Evolutionary conservation across 805 yeast species (phyloP), one percentile per base, ranked within the genome.

Genomic region (Saccharomycopsis babjevae): DNA sequence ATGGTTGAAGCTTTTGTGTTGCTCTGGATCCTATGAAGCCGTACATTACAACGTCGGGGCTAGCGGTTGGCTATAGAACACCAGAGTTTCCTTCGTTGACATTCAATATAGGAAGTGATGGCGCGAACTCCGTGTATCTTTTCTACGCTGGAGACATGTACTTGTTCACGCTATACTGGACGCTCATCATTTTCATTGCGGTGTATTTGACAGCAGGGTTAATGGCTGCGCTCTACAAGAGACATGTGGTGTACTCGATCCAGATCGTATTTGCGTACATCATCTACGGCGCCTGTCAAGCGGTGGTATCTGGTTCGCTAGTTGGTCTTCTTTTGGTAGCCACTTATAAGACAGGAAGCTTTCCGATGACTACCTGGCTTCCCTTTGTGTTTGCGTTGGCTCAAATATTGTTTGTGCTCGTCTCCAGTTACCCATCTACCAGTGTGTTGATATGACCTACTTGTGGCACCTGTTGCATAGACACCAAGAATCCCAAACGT

Each of bases 351-450:
- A 84, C 96, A 0, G 96, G 96, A 0, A 78, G 86, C 28, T 83
- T 93, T 67, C 81, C 87, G 25, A 89, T 94, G 96, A 86, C 96
- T 13, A 89, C 97, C 0, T 93, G 99, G 99, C 83, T 93, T 7
- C 98, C 99, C 0, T 79, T 93, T 66, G 80, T 87, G 60, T 89
- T 92, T 83, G 96, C 84, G 0, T 72, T 87, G 1, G 80, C 87
- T 4, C 84, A 83, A 66, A 77, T 88, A 5, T 69, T 90, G 52
- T 88, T 81, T 71, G 83, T 87, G 68, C 78, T 89, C 40, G 76
- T 86, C 39, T 79, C 85, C 8, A 79, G 88, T 5, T 89, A 87
- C 69, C 82, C 88, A 61, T 77, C 83, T 62, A 80, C 80, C 54
- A 72, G 82, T 16, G 74, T 73, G 0, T 68, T 80, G 10, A 70